Conservation (phyloP, 208 protist genomes). For the Angomonas deanei region DNA sequence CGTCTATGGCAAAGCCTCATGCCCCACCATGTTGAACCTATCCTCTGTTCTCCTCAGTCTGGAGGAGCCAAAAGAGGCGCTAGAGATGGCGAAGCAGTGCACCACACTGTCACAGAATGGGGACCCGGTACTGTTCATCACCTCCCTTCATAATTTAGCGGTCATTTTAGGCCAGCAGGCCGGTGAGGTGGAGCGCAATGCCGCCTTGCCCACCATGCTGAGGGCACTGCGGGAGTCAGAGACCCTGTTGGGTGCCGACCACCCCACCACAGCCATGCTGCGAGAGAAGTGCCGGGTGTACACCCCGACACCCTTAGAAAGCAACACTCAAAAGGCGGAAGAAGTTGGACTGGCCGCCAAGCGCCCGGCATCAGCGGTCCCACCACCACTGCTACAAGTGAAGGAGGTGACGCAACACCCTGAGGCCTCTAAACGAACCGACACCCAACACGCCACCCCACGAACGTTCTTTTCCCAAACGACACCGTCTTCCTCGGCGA, state of each 20-base stretch:
- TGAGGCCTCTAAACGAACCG: no score
- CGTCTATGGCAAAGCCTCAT: slow-evolving; percentile 60
- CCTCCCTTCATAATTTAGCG: slow-evolving; percentile 78
- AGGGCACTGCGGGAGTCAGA: slow-evolving; percentile 59
- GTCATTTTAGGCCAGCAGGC: slow-evolving; percentile 61
- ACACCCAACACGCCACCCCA: no score
- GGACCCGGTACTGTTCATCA: slow-evolving; percentile 67
- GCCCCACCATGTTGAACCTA: slow-evolving; percentile 84
- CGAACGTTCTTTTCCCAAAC: not conserved
- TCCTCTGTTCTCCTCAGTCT: slow-evolving; percentile 68
- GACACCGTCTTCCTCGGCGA: not conserved
- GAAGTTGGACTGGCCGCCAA: not conserved
- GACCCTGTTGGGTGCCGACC: slow-evolving; percentile 34
- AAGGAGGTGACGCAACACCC: not conserved
- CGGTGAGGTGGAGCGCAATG: slow-evolving; percentile 27
- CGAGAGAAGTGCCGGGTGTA: slow-evolving; percentile 55
- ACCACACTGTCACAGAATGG: slow-evolving; percentile 39
- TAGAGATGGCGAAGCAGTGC: slow-evolving; percentile 60
- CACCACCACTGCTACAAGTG: not conserved
- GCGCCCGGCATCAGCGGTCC: not conserved
- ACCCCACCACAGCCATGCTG: slow-evolving; percentile 71
- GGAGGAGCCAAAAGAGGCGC: slow-evolving; percentile 39
- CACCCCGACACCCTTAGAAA: not conserved
- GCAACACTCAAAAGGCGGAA: no score
- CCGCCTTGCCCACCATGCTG: slow-evolving; percentile 64